Conservation (phyloP, 2,329 filamentous ascomycete genomes). For the Fusarium mexicanum region DNA sequence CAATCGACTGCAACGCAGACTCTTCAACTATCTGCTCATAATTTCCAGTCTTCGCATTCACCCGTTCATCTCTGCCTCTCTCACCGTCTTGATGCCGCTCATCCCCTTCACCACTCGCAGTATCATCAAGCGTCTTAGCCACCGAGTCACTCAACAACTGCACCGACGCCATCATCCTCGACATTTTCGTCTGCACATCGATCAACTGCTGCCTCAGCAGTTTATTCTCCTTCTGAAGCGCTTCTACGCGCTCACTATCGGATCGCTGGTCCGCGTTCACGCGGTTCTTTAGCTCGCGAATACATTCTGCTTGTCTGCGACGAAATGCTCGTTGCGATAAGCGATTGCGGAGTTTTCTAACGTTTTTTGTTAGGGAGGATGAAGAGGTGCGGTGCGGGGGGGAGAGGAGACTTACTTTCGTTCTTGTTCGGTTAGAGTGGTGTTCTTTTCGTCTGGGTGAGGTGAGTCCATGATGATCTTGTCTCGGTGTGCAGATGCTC, state of each 20-base stretch:
- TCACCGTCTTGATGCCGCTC: neutral
- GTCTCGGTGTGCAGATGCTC: constrained; percentile 1
- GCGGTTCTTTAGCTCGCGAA: constrained; percentile 40
- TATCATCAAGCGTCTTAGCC: constrained; percentile 37
- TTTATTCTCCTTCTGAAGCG: constrained; percentile 42
- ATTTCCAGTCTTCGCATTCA: rapidly evolving
- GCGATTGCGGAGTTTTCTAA: constrained; percentile 47
- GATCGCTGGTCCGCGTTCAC: constrained; percentile 38
- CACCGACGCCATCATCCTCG: constrained; percentile 38
- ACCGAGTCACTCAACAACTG: constrained; percentile 41
- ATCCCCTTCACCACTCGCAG: neutral
- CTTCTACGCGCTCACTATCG: constrained; percentile 36
- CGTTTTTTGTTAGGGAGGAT: neutral
- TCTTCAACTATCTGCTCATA: neutral
- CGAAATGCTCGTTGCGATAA: constrained; percentile 47
- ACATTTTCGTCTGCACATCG: constrained; percentile 43
- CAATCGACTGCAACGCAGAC: neutral
- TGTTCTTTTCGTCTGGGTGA: neutral
- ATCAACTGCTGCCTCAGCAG: constrained; percentile 42
- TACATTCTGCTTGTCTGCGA: constrained; percentile 43
- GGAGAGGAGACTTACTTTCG: neutral
- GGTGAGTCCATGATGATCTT: constrained; percentile 11
- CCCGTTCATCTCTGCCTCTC: neutral
- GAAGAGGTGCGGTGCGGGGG: neutral
- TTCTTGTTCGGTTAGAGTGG: constrained; percentile 9